Evolutionary conservation across 2,329 filamentous ascomycete species (phyloP).

Genomic region (Aspergillus sp.): DNA sequence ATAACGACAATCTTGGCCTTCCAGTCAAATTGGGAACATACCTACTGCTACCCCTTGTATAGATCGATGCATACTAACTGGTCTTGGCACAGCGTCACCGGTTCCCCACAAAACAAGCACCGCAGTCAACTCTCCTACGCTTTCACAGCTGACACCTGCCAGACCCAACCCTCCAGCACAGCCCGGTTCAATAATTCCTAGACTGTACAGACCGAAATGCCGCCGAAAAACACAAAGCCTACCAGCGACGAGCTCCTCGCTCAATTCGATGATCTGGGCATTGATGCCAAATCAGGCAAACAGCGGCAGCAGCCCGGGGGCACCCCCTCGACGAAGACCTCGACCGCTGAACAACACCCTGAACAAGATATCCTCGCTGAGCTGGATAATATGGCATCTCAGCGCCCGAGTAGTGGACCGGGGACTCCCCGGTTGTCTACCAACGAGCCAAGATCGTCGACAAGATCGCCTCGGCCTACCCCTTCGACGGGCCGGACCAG

Average conservation of each 20-base stretch:
- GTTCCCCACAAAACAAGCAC: too few species aligned
- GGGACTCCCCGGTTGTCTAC: conserved; percentile 65
- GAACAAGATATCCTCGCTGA: conserved; percentile 78
- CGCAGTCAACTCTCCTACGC: conserved; percentile 6
- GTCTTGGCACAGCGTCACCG: conserved; percentile 22
- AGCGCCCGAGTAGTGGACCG: conserved; percentile 62
- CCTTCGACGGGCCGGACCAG: conserved; percentile 45
- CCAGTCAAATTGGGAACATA: neutral
- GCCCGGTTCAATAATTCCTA: too few species aligned
- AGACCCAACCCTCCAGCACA: too few species aligned
- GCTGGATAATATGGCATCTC: conserved; percentile 68
- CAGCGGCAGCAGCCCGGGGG: conserved; percentile 12
- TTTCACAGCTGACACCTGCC: neutral
- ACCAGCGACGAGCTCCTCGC: conserved; percentile 44
- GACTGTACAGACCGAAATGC: conserved; percentile 15
- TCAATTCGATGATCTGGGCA: conserved; percentile 41
- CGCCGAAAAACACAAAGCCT: conserved; percentile 30
- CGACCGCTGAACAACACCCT: conserved; percentile 18
- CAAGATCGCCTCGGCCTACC: conserved; percentile 45
- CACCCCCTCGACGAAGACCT: conserved; percentile 9
- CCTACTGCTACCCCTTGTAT: neutral
- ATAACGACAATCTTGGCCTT: neutral
- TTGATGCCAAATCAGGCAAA: conserved; percentile 26
- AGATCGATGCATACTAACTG: neutral
- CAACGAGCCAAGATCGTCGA: conserved; percentile 43